phyloP scores from a whole-genome alignment of 495 filamentous ascomycete species.

The Tuber magnatum region DNA sequence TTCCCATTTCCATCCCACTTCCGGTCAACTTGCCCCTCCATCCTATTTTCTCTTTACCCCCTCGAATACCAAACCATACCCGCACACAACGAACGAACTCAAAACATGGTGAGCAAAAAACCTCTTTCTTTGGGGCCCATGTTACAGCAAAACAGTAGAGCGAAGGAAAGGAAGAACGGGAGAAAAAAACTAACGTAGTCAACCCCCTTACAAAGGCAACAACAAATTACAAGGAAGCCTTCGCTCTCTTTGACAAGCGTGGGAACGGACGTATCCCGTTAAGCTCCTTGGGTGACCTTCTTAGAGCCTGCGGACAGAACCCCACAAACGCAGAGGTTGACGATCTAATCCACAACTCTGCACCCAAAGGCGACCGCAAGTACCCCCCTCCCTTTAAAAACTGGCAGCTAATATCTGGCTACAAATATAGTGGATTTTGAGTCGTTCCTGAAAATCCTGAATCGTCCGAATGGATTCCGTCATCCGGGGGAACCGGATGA shows the following conservation, averaged over 20 bases:
- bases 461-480: conserved; percentile 95
- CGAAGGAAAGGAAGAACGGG: neutral
- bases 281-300: conserved; percentile 81
- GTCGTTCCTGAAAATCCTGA: conserved; percentile 87
- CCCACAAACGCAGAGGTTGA: conserved; percentile 85
- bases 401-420: conserved; percentile 8
- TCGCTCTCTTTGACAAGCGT: conserved; percentile 98
- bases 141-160: neutral
- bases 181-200: neutral
- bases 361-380: conserved; percentile 80
- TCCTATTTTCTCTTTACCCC: neutral
- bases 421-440: conserved; percentile 80
- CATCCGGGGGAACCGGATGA: conserved; percentile 96
- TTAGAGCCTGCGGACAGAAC: conserved; percentile 96
- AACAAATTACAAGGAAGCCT: conserved; percentile 99
- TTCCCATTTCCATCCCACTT: neutral
- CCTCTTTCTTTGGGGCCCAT: neutral
- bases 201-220: conserved; percentile 61
- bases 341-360: conserved; percentile 69
- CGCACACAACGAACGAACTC: neutral
- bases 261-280: conserved; percentile 81
- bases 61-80: neutral
- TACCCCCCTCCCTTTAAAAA: conserved; percentile 21
- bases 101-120: neutral
- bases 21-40: neutral